Conservation (phyloP, 371 early-diverging fungal species). For the Mortierella sp. region DNA sequence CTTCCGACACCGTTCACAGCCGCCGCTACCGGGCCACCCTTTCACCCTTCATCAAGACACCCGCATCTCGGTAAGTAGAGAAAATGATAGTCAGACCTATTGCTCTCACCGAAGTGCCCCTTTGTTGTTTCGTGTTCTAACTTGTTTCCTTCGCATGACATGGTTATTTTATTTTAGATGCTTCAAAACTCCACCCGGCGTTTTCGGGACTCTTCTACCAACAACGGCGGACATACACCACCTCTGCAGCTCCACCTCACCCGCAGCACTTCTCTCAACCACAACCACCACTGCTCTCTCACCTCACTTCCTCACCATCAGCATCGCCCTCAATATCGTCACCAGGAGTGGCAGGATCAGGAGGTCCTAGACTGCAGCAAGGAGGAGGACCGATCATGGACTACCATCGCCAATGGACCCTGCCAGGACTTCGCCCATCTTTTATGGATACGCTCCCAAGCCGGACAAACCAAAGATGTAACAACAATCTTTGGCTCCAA, state of each 20-base stretch:
- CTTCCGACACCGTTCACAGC: no score
- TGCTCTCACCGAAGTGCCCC: background rate
- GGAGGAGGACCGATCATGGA: background rate
- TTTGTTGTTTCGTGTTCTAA: background rate
- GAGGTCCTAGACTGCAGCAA: background rate
- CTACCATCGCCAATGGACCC: slow-evolving; percentile 25
- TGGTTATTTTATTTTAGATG: slow-evolving; percentile 14
- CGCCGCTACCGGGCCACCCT: background rate
- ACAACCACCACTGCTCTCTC: slow-evolving; percentile 6
- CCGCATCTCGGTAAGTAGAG: slow-evolving; percentile 39
- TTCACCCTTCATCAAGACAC: background rate
- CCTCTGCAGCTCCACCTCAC: background rate
- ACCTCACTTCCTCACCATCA: background rate
- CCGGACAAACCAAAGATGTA: slow-evolving; percentile 48
- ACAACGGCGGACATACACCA: slow-evolving; percentile 31
- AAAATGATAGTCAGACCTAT: background rate
- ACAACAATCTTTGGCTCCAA: background rate
- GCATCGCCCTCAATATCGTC: background rate
- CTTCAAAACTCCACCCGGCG: slow-evolving; percentile 44
- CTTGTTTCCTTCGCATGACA: background rate
- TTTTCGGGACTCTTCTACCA: slow-evolving; percentile 52
- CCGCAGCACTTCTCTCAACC: background rate
- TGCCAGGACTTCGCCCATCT: slow-evolving; percentile 48
- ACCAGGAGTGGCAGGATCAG: background rate
- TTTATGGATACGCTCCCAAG: slow-evolving; percentile 37